These are phyloP conservation scores for Talaromyces sp. DNA, from an alignment of 2,329 filamentous ascomycete species.

Conservation along the genomic window DNA sequence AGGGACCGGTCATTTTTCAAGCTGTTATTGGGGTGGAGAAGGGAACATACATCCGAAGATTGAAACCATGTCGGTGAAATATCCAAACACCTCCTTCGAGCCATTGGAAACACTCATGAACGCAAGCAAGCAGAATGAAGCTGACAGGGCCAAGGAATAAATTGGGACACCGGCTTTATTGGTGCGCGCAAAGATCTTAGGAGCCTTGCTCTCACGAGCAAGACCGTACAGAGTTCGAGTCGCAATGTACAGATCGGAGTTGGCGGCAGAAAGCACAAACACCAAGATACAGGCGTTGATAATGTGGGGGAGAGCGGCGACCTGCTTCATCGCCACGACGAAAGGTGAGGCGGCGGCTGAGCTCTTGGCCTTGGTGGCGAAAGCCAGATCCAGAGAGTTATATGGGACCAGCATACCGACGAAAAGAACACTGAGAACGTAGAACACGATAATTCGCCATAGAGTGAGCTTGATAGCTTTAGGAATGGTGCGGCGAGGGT, in stretches of 20 bases:
- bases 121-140: conserved; percentile 11
- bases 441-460: conserved; percentile 81
- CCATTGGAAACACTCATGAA: conserved; percentile 13
- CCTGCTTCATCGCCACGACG: conserved; percentile 71
- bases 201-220: conserved; percentile 71
- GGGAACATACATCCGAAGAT: not conserved
- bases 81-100: conserved; percentile 10
- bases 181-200: conserved; percentile 70
- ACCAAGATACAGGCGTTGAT: conserved; percentile 74
- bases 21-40: no score
- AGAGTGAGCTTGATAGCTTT: conserved; percentile 79
- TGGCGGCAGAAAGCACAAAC: conserved; percentile 76
- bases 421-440: conserved; percentile 72
- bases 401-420: conserved; percentile 78
- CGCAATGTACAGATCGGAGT: conserved; percentile 77
- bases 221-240: conserved; percentile 73
- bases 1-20: no score
- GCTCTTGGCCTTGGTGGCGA: conserved; percentile 46
- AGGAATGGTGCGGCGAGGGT: conserved; percentile 75
- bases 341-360: conserved; percentile 70
- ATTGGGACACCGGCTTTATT: conserved; percentile 10
- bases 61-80: conserved; percentile 10
- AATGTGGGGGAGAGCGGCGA: conserved; percentile 65
- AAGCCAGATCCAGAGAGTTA: conserved; percentile 62
- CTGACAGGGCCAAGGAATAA: conserved; percentile 5